Percentiles rank a stretch among this genome's conserved stretches.
Conservation (phyloP, 495 filamentous ascomycete genomes). For the Paragyromitra xinjiangensis region DNA sequence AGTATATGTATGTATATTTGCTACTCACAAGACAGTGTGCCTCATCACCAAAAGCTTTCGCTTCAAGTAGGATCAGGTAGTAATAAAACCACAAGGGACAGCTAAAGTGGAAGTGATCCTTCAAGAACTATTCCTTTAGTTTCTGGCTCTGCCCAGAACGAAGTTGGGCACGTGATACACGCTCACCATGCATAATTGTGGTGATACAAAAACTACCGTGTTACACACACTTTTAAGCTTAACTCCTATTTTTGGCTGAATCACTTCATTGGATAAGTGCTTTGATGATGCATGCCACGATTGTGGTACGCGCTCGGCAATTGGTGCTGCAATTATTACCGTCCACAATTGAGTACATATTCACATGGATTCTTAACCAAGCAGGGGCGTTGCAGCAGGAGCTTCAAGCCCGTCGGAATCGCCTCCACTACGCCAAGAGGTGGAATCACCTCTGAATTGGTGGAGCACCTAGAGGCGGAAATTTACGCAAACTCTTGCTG, state of each 20-base stretch:
- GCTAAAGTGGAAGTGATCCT: background rate
- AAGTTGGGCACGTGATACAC: background rate
- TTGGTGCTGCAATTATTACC: constrained; percentile 3
- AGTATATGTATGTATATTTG: background rate
- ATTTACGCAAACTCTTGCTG: background rate
- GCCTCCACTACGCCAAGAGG: background rate
- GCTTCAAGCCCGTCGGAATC: background rate
- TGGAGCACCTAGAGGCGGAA: background rate
- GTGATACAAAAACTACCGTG: constrained; percentile 61
- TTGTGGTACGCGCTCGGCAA: constrained; percentile 5
- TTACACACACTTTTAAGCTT: background rate
- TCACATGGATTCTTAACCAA: background rate
- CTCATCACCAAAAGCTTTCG: background rate
- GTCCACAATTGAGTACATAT: constrained; percentile 1
- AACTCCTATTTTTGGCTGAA: constrained; percentile 4
- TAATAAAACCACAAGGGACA: background rate
- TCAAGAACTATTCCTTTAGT: background rate
- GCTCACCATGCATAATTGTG: background rate
- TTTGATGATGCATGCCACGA: background rate
- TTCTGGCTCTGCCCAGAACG: background rate
- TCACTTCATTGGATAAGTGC: background rate
- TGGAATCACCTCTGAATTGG: background rate
- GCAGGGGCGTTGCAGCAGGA: background rate
- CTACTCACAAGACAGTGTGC: background rate
- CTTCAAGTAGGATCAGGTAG: background rate